Evolutionary conservation across 805 yeast genomes (phyloP), one percentile per base, ranked within the genome.

Genomic region (Cyberlindnera xishuangbannaensis): DNA sequence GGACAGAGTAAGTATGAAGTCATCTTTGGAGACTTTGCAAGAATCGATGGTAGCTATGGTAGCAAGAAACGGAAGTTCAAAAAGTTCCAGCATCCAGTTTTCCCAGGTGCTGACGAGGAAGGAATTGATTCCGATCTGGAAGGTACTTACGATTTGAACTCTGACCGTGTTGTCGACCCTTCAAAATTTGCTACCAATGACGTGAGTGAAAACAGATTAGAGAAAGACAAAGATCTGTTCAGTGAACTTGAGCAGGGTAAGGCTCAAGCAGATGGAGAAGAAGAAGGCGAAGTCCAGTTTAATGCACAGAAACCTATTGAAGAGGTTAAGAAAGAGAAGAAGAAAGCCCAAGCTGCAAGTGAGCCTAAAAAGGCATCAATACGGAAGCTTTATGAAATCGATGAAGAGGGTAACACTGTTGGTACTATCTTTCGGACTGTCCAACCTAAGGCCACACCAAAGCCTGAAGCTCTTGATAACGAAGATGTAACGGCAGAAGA

Each of bases 391-490:
- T 53, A 47, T 25, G 56, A 44, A 29, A 35, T 41, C 25, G 54
- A 51, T 25, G 61, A 47, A 14, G 50, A 35, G 17, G 56, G 53
- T 29, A 33, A 15, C 22, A 50, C 55, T 7, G 38, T 44, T 12
- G 56, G 43, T 5, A 50, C 56, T 11, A 46, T 43, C 9, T 50
- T 54, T 3, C 58, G 52, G 30, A 58, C 55, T 8, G 40, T 41
- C 15, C 50, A 30, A 13, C 54, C 50, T 13, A 44, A 41, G 22
- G 44, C 44, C n/a, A 65, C 68, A 27, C 48, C 58, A 27, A 53
- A 58, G 18, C 61, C 61, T 5, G 53, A 49, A 33, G 64, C 27
- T 9, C 23, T 25, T 15, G 37, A 13, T 15, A 12, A 20, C 23
- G 23, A 20, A 12, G 23, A 20, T 20, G 23, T 20, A 12, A 12